phyloP scores from a whole-genome alignment of 371 early-diverging fungal genomes.

The Syncephalastrum monosporum region DNA sequence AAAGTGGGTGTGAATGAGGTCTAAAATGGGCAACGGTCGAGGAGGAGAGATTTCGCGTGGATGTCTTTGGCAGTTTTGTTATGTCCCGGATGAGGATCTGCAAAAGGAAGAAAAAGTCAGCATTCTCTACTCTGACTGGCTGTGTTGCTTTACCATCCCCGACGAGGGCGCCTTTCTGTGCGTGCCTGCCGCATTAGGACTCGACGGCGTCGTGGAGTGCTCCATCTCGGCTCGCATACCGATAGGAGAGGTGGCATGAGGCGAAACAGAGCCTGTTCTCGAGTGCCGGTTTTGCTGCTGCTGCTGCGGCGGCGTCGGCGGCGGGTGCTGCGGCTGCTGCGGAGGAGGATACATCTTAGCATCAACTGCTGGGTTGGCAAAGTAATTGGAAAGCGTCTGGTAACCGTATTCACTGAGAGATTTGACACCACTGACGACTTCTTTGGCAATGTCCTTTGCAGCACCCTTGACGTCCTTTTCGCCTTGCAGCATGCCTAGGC shows the following conservation, averaged over 20 bases:
- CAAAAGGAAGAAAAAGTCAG: not conserved
- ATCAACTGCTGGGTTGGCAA: constrained; percentile 22
- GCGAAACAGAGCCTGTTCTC: too few species aligned
- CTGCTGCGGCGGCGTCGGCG: not conserved
- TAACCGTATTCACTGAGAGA: constrained; percentile 57
- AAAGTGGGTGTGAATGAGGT: constrained; percentile 73
- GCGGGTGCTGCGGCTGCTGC: constrained; percentile 8
- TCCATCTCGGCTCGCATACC: not conserved
- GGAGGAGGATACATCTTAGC: not conserved
- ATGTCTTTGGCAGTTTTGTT: constrained; percentile 24
- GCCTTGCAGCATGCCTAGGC: constrained; percentile 31
- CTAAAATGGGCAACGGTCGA: constrained; percentile 71
- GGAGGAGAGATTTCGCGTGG: constrained; percentile 31
- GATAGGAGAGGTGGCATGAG: not conserved
- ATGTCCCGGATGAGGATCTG: constrained; percentile 60
- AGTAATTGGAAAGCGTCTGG: constrained; percentile 48
- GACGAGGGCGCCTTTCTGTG: constrained; percentile 25
- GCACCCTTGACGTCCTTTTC: constrained; percentile 56
- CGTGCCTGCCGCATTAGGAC: not conserved
- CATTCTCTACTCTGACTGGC: not conserved
- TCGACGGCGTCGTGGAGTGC: not conserved
- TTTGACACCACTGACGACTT: constrained; percentile 72
- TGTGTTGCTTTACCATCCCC: constrained; percentile 38
- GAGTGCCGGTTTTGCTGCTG: not conserved
- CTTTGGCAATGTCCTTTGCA: constrained; percentile 68